Evolutionary conservation across 306 rosid genomes (phyloP).

Genomic region (Delonix regia): DNA sequence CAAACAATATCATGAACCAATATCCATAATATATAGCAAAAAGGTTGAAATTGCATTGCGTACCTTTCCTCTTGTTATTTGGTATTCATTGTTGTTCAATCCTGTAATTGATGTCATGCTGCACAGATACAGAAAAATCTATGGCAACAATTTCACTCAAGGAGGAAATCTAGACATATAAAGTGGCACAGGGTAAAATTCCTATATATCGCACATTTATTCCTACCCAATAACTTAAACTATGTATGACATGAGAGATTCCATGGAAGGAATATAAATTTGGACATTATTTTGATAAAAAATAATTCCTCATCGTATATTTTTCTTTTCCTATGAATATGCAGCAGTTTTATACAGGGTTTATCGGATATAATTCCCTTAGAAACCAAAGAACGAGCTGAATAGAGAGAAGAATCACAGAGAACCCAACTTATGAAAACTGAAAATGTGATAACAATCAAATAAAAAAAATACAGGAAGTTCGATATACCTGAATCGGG

Average conservation of each 20-base stretch:
- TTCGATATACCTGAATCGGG: constrained; percentile 65
- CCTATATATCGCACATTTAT: not conserved
- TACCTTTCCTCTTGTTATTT: constrained; percentile 79
- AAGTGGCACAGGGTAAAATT: not conserved
- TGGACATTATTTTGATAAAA: not conserved
- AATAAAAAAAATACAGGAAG: not conserved
- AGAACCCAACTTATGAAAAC: not conserved
- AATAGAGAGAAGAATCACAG: not conserved
- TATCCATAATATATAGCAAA: not conserved
- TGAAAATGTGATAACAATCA: not conserved
- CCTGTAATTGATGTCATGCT: constrained; percentile 70
- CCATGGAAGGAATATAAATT: not conserved
- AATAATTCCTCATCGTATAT: not conserved
- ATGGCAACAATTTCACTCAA: not conserved
- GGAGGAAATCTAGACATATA: not conserved
- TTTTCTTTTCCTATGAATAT: not conserved
- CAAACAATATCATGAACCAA: not conserved
- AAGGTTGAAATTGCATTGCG: constrained; percentile 13
- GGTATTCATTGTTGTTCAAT: constrained; percentile 84
- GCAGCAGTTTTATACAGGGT: not conserved
- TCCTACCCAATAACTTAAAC: not conserved
- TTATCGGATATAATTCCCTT: not conserved
- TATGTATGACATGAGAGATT: not conserved
- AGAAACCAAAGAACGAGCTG: not conserved
- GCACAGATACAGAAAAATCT: not conserved